Conservation (phyloP, 2,329 filamentous ascomycete species). For the Mariannaea sp. region DNA sequence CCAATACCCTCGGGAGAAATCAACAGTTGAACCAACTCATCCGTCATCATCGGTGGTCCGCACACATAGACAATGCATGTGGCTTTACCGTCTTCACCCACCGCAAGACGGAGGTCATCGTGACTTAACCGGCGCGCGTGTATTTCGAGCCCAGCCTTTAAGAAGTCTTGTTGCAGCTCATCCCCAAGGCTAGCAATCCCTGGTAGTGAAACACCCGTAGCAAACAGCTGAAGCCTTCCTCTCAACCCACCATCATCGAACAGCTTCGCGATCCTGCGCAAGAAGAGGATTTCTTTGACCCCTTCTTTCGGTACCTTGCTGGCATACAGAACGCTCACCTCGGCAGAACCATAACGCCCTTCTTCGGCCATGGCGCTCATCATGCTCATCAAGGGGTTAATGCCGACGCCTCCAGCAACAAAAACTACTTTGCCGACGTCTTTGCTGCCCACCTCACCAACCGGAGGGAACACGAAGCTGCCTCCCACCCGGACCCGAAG, state of each 20-base stretch:
- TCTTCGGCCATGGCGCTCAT: constrained; percentile 60
- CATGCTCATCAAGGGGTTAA: constrained; percentile 82
- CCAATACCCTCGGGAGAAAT: constrained; percentile 42
- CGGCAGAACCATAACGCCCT: constrained; percentile 27
- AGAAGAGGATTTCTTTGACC: constrained; percentile 53
- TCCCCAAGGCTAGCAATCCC: background rate
- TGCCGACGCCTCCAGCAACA: constrained; percentile 79
- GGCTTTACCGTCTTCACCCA: constrained; percentile 41
- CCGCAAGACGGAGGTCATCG: constrained; percentile 48
- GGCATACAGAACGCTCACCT: constrained; percentile 69
- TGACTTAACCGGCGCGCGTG: constrained; percentile 48
- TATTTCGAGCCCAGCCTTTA: constrained; percentile 25
- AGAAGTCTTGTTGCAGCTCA: background rate
- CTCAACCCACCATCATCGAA: constrained; percentile 46
- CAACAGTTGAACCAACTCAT: constrained; percentile 61
- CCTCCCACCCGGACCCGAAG: constrained; percentile 77
- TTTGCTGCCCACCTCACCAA: constrained; percentile 45
- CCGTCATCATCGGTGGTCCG: constrained; percentile 71
- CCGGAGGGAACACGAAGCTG: constrained; percentile 78
- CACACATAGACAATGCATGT: constrained; percentile 67
- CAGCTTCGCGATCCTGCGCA: constrained; percentile 51
- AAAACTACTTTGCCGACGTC: constrained; percentile 66
- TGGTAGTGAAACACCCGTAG: constrained; percentile 44
- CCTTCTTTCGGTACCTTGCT: constrained; percentile 45
- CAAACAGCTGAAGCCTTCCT: constrained; percentile 53